Evolutionary conservation across 306 rosid genomes (phyloP).

Genomic region (Cicer bijugum): DNA sequence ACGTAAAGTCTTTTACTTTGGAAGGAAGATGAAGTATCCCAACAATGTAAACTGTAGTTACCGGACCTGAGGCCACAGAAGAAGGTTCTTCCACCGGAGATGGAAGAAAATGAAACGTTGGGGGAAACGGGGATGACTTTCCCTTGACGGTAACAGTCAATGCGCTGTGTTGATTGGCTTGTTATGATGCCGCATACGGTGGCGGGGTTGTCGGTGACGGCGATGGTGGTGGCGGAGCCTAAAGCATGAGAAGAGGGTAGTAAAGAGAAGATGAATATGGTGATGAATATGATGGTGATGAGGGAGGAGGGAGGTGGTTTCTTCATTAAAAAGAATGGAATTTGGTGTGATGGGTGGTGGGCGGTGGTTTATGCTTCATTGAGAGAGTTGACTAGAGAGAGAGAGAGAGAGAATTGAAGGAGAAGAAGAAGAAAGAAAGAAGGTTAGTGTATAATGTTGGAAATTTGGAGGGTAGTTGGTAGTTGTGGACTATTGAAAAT

Average conservation of each 20-base stretch:
- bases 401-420: background rate
- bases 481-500: conserved; percentile 32
- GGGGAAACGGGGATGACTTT: conserved; percentile 49
- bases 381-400: conserved; percentile 38
- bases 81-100: conserved; percentile 70
- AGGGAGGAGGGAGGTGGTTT: conserved; percentile 46
- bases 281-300: conserved; percentile 20
- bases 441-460: background rate
- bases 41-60: conserved; percentile 58
- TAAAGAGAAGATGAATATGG: conserved; percentile 20
- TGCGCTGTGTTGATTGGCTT: conserved; percentile 51
- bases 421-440: background rate
- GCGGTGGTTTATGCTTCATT: conserved; percentile 62
- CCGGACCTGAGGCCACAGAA: conserved; percentile 78
- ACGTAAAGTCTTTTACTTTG: conserved; percentile 53
- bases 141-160: conserved; percentile 66
- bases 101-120: conserved; percentile 56
- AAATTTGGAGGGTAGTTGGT: conserved; percentile 4
- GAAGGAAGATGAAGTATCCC: conserved; percentile 55
- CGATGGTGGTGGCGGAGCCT: conserved; percentile 80
- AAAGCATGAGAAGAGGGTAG: conserved; percentile 51
- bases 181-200: conserved; percentile 79
- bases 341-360: conserved; percentile 45
- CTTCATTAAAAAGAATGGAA: conserved; percentile 63
- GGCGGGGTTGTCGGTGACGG: conserved; percentile 58